Percentiles rank a stretch among this genome's conserved stretches.
These are phyloP conservation scores for Lactarius sp. DNA, from an alignment of 768 basidiomycete species.

Conservation along the genomic window DNA sequence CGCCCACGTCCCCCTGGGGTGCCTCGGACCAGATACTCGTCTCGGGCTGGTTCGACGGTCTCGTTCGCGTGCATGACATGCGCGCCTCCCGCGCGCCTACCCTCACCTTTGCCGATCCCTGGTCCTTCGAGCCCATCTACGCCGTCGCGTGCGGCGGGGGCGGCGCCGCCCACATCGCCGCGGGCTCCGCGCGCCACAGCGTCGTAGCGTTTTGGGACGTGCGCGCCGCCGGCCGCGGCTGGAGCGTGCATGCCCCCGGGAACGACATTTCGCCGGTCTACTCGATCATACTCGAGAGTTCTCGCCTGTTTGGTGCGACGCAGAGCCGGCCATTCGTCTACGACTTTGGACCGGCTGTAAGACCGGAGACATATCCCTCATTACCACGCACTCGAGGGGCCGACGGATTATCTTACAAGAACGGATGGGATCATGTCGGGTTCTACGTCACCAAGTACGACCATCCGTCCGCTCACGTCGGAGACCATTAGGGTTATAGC, in stretches of 20 bases:
- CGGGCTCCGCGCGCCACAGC: slow-evolving; percentile 71
- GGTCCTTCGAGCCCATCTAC: slow-evolving; percentile 71
- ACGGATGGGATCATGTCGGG: slow-evolving; percentile 38
- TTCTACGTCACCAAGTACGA: slow-evolving; percentile 49
- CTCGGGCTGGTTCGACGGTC: slow-evolving; percentile 80
- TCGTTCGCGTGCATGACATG: slow-evolving; percentile 69
- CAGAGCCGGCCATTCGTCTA: slow-evolving; percentile 73
- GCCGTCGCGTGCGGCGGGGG: slow-evolving; percentile 73
- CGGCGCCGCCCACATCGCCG: slow-evolving; percentile 57
- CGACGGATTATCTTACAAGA: slow-evolving; percentile 35
- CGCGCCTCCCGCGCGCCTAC: slow-evolving; percentile 55
- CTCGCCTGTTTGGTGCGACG: slow-evolving; percentile 73
- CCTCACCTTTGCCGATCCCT: slow-evolving; percentile 58
- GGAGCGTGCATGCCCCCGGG: slow-evolving; percentile 77
- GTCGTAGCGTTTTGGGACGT: slow-evolving; percentile 83
- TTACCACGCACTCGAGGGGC: slow-evolving; percentile 26
- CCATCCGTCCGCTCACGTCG: slow-evolving; percentile 27
- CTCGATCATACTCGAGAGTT: slow-evolving; percentile 65
- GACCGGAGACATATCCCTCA: slow-evolving; percentile 48
- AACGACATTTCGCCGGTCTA: slow-evolving; percentile 80
- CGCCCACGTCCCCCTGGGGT: slow-evolving; percentile 62
- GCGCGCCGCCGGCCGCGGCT: slow-evolving; percentile 54
- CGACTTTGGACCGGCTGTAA: slow-evolving; percentile 70
- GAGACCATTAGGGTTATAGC: slow-evolving; percentile 6
- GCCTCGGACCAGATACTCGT: slow-evolving; percentile 64